Base-by-base conservation (phyloP, 768 basidiomycete genomes). In the Amanita pallidorosea region DNA sequence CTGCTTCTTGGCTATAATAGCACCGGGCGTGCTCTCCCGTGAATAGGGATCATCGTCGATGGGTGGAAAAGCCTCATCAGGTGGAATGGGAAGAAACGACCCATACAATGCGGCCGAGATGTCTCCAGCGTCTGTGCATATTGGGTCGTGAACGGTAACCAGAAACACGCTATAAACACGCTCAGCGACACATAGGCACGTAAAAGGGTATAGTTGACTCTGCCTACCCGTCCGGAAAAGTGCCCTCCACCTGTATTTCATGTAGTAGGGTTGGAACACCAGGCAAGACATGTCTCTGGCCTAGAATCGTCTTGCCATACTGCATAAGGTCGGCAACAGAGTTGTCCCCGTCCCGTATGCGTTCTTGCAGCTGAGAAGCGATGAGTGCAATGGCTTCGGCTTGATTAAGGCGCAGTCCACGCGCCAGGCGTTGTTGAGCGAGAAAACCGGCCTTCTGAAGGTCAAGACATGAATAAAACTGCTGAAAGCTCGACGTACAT, bases 61-160 rank as follows among this genome's bases (percentile, higher is more conserved):
- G 22, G 73, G 60, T 0, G 86, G 81, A 70, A 98, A 99, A 2
- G 69, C 53, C 52, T 77, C 70, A 9, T 76, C 64, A 0, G 76
- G 63, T 0, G 94, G 95, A 2, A 85, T 63, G 3, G 95, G 95
- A 0, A 97, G 71, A 69, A 97, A 97, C 0, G 92, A 94, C 8
- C 93, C 92, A 55, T 92, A 91, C n/a, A 99, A 73, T 0, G 95
- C 94, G n/a, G 83, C 78, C 4, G 68, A 69, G 17, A 97, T 69
- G 60, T 94, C 69, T 0, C 92, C 91, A 36, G 76, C 66, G 53
- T 90, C 82, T 0, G 90, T 83, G 62, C 85, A 90, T 55, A 99
- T 84, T 17, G 96, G 95, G 58, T 95, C 86, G 60, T 97, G 94
- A 1, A 98, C 90, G 0, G 95, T 95, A 34, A 98, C 94, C n/a